phyloP scores from a whole-genome alignment of 2,329 filamentous ascomycete species.

The Epichloe bromicola region DNA sequence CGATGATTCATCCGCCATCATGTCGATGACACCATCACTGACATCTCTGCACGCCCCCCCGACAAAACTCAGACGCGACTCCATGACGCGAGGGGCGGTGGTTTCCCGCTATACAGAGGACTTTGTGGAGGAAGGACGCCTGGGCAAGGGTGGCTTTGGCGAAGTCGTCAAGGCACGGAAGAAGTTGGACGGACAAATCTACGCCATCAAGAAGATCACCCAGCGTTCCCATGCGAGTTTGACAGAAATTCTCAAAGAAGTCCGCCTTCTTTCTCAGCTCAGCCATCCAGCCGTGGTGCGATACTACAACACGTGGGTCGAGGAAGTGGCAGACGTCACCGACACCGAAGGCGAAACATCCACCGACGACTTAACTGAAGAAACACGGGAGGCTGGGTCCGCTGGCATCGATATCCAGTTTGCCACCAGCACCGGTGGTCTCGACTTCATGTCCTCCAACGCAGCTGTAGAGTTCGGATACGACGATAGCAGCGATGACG shows the following conservation, averaged over 20 bases:
- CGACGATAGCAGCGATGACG: constrained; percentile 33
- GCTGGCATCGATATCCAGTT: constrained; percentile 41
- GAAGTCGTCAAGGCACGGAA: constrained; percentile 93
- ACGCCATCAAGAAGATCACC: constrained; percentile 93
- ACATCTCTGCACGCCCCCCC: constrained; percentile 30
- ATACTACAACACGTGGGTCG: constrained; percentile 93
- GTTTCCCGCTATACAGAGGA: constrained; percentile 75
- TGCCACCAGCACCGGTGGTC: constrained; percentile 59
- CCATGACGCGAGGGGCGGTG: constrained; percentile 35
- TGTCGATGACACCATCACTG: constrained; percentile 29
- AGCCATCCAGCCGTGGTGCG: constrained; percentile 80
- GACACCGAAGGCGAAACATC: constrained; percentile 46
- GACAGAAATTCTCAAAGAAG: constrained; percentile 72
- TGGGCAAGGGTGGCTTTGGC: constrained; percentile 91
- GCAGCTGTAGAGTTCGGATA: constrained; percentile 69
- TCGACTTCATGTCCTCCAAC: constrained; percentile 89
- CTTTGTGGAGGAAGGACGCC: constrained; percentile 76
- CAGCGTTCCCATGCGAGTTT: constrained; percentile 67
- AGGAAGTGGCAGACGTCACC: constrained; percentile 46
- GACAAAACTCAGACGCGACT: constrained; percentile 47
- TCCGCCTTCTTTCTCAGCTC: constrained; percentile 78
- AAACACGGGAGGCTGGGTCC: constrained; percentile 25
- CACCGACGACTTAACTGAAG: constrained; percentile 32
- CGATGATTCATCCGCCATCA: constrained; percentile 27
- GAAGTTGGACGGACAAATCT: constrained; percentile 84